Base-by-base conservation (phyloP, 2,329 filamentous ascomycete species). In the Stagonosporopsis chrysanthemi region DNA sequence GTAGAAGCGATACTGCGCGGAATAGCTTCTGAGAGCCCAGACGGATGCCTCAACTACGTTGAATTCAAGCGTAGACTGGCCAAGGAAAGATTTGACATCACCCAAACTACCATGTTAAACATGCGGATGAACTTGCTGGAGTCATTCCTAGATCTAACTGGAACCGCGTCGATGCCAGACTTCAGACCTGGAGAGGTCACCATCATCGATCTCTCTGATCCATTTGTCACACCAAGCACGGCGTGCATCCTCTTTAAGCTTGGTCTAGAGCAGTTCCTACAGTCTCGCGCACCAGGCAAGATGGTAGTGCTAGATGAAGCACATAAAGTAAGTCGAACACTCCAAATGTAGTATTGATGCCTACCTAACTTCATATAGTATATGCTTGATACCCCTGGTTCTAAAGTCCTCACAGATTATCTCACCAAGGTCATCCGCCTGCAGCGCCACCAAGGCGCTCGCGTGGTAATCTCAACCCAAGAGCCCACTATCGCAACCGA, bases 211-310 rank as follows among this genome's bases (percentile, higher is more conserved):
- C 77, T 95, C 0, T 90, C 86, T 0, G 91, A 89, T 68, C 88
- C 89, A 0, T 91, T 88, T 62, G 79, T 92, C 5, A 87, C 87
- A 0, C 73, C 85, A 0, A 83, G 87, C 23, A 86, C 84, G 35
- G 89, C 89, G 0, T 94, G 90, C 66, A 80, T 84, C 0, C 77
- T 94, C 0, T 94, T 94, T 74, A 87, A 89, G 50, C 88, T 92
- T 38, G 89, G 86, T 19, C 78, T 94, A 1, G 81, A 81, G 2
- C 75, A 90, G 0, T 91, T 91, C 66, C 73, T 91, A 0, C 84
- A 88, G 15, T 66, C 66, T 11, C 31, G 28, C 1, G 61, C 64
- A 0, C 63, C 72, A 0, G 72, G 88, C 0, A 82, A 86, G 4
- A 79, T 92, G 35, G 75, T 93, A 14, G 89, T 88, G 0, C 78